Conservation (phyloP, 495 filamentous ascomycete genomes). For the Penicillium pancosmium region DNA sequence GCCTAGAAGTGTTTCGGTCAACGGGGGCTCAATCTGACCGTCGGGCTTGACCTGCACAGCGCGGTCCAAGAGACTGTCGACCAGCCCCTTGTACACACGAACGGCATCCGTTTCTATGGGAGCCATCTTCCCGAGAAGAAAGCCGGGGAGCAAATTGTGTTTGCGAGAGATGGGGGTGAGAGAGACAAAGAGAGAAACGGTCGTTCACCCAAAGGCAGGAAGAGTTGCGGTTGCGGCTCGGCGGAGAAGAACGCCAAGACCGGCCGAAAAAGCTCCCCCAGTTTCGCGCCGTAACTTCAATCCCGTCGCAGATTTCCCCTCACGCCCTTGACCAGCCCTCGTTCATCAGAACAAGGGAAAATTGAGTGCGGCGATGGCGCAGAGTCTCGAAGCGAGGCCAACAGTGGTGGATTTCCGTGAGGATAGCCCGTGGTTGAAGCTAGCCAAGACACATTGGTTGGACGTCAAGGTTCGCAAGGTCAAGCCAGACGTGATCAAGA, state of each 20-base stretch:
- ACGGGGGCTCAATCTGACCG: slow-evolving; percentile 73
- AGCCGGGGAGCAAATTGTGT: slow-evolving; percentile 1
- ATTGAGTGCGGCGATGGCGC: slow-evolving; percentile 48
- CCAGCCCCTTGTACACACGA: slow-evolving; percentile 52
- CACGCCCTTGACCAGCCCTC: slow-evolving; percentile 32
- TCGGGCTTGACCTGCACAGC: slow-evolving; percentile 67
- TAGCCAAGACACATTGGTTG: slow-evolving; percentile 86
- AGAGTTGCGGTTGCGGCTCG: slow-evolving; percentile 25
- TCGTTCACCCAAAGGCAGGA: slow-evolving; percentile 5
- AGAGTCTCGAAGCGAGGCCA: slow-evolving; percentile 54
- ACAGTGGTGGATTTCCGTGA: slow-evolving; percentile 71
- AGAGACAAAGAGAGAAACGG: slow-evolving; percentile 5
- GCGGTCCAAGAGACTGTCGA: slow-evolving; percentile 64
- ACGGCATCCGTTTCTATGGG: slow-evolving; percentile 58
- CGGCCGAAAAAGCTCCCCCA: slow-evolving; percentile 29
- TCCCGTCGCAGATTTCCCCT: slow-evolving; percentile 33
- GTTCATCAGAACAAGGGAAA: slow-evolving; percentile 29
- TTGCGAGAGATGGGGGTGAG: slow-evolving; percentile 1
- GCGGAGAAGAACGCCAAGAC: slow-evolving; percentile 35
- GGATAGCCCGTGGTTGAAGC: slow-evolving; percentile 77
- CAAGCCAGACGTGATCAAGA: slow-evolving; percentile 83
- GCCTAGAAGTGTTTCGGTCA: slow-evolving; percentile 57
- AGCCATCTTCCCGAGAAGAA: slow-evolving; percentile 46
- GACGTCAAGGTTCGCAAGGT: slow-evolving; percentile 70
- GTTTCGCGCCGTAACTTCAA: slow-evolving; percentile 29